A percentile compares a stretch with the other conserved stretches of the same genome.
phyloP scores from a whole-genome alignment of 2,329 filamentous ascomycete genomes.

The Trichoderma sp. region DNA sequence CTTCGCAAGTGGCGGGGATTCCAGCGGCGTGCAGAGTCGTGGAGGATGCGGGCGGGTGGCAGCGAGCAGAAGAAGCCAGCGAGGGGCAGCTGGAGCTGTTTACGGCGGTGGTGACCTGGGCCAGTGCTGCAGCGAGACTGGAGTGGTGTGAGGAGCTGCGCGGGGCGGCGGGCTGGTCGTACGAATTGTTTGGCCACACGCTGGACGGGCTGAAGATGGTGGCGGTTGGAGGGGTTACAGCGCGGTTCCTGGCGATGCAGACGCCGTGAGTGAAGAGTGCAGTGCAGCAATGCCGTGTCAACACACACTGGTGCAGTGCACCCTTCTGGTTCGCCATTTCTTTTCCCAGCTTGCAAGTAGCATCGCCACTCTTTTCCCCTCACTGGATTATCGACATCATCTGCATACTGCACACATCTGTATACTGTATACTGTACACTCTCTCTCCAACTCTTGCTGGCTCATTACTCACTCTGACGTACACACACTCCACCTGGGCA shows the following conservation, averaged over 20 bases:
- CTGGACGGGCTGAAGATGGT: background rate
- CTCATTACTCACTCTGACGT: too few relatives aligned
- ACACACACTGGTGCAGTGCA: too few relatives aligned
- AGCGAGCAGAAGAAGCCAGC: background rate
- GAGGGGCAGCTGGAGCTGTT: background rate
- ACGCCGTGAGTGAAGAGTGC: too few relatives aligned
- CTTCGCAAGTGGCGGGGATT: background rate
- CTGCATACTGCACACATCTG: too few relatives aligned
- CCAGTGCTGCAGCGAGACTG: background rate
- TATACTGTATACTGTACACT: too few relatives aligned
- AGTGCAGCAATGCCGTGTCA: too few relatives aligned
- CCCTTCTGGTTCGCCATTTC: too few relatives aligned
- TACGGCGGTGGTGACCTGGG: background rate
- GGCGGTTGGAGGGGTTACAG: background rate
- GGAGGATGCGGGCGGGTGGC: background rate
- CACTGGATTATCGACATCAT: too few relatives aligned
- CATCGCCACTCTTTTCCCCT: too few relatives aligned
- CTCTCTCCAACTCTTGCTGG: too few relatives aligned
- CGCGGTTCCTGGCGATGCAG: background rate
- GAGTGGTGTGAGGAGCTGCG: background rate
- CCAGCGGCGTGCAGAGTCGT: background rate
- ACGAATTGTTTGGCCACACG: background rate
- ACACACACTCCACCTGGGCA: too few relatives aligned
- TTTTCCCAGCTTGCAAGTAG: too few relatives aligned
- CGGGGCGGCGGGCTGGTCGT: background rate